phyloP scores from a whole-genome alignment of 202 grass and related monocot species.

The Schoenoplectus tabernaemontani region DNA sequence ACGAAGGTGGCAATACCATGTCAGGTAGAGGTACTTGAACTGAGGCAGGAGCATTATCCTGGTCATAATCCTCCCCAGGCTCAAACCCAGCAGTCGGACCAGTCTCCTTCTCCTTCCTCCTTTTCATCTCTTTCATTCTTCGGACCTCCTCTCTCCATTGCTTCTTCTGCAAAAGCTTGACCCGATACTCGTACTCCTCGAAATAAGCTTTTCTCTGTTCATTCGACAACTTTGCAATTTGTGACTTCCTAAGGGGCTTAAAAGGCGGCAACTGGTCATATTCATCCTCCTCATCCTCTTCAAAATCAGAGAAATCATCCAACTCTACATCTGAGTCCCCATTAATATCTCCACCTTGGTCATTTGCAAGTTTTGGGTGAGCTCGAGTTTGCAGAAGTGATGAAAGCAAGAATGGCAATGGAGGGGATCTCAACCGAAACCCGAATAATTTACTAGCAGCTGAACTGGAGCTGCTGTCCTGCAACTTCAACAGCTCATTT shows the following conservation, averaged over 20 bases:
- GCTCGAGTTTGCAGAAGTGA: conserved; percentile 76
- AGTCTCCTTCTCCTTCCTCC: conserved; percentile 51
- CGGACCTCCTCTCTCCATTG: conserved; percentile 89
- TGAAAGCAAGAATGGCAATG: conserved; percentile 75
- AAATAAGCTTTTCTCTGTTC: conserved; percentile 87
- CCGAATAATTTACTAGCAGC: conserved; percentile 56
- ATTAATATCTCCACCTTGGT: conserved; percentile 62
- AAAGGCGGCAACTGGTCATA: conserved; percentile 90
- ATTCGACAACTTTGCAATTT: conserved; percentile 71
- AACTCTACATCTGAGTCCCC: conserved; percentile 88
- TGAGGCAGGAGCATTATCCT: conserved; percentile 70
- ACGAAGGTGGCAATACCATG: conserved; percentile 79
- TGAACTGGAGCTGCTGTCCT: conserved; percentile 48
- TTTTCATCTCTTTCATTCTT: conserved; percentile 88
- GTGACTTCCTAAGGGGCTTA: conserved; percentile 76
- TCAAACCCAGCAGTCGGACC: conserved; percentile 32
- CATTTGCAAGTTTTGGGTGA: conserved; percentile 76
- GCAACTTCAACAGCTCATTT: conserved; percentile 71
- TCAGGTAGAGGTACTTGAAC: conserved; percentile 79
- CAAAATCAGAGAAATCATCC: conserved; percentile 80
- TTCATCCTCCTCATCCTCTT: conserved; percentile 81
- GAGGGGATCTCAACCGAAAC: conserved; percentile 44
- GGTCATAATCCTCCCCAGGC: conserved; percentile 32
- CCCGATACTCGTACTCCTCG: conserved; percentile 96
- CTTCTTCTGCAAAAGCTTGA: conserved; percentile 91